Percentiles rank a stretch among this genome's conserved stretches.
These are phyloP conservation scores for Globisporangium cylindrosporum DNA, from an alignment of 352 stramenopile genomes.

Conservation along the genomic window DNA sequence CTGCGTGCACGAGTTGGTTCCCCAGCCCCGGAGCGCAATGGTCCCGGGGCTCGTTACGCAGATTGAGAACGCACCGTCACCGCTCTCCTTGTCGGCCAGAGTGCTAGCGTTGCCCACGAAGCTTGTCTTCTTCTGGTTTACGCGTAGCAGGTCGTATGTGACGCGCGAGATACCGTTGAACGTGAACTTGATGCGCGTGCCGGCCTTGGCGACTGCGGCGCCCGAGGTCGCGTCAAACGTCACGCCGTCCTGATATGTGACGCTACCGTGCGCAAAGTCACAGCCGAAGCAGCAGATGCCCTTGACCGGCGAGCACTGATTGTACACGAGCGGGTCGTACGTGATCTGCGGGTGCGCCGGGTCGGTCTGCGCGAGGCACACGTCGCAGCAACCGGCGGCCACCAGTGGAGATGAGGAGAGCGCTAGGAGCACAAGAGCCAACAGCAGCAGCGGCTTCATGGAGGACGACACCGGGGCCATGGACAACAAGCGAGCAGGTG, in stretches of 20 bases:
- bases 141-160: slow-evolving; percentile 60
- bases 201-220: slow-evolving; percentile 24
- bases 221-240: slow-evolving; percentile 28
- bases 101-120: slow-evolving; percentile 32
- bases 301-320: slow-evolving; percentile 31
- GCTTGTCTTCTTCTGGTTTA: slow-evolving; percentile 64
- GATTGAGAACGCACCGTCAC: slow-evolving; percentile 45
- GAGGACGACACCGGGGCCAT: neutral
- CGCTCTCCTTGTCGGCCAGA: slow-evolving; percentile 24
- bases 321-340: slow-evolving; percentile 46
- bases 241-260: slow-evolving; percentile 35
- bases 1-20: slow-evolving; percentile 43
- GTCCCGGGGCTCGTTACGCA: slow-evolving; percentile 48
- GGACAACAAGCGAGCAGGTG: neutral
- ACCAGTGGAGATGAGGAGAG: slow-evolving; percentile 6
- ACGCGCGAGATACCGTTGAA: slow-evolving; percentile 50
- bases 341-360: slow-evolving; percentile 25
- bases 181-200: slow-evolving; percentile 49
- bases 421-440: neutral
- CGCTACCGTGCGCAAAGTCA: slow-evolving; percentile 32
- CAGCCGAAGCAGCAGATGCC: slow-evolving; percentile 60
- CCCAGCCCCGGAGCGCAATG: slow-evolving; percentile 65
- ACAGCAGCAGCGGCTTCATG: neutral
- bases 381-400: slow-evolving; percentile 35
- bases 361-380: slow-evolving; percentile 40